Percentiles rank a stretch among this genome's conserved stretches.
phyloP scores from a whole-genome alignment of 2,329 filamentous ascomycete species.

The Aspergillus spinulosporus region DNA sequence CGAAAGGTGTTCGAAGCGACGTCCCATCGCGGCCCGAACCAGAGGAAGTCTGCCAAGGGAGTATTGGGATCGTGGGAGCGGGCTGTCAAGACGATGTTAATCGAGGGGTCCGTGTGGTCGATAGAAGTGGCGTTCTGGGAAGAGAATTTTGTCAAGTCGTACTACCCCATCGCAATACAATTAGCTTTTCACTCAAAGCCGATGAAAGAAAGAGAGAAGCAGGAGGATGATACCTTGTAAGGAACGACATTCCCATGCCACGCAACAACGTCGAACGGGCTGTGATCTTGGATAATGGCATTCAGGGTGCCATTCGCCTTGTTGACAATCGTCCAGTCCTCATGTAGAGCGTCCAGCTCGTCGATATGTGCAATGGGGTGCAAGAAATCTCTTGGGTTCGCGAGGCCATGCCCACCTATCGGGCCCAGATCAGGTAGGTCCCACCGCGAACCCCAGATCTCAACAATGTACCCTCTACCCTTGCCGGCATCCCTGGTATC shows the following conservation, averaged over 20 bases:
- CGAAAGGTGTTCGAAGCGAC: slow-evolving; percentile 70
- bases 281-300: slow-evolving; percentile 58
- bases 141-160: slow-evolving; percentile 59
- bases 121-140: slow-evolving; percentile 58
- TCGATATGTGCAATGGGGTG: slow-evolving; percentile 59
- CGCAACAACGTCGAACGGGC: slow-evolving; percentile 66
- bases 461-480: slow-evolving; percentile 62
- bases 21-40: slow-evolving; percentile 71
- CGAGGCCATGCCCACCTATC: slow-evolving; percentile 63
- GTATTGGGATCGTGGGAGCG: slow-evolving; percentile 56
- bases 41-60: slow-evolving; percentile 67
- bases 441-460: slow-evolving; percentile 63
- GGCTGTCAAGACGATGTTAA: slow-evolving; percentile 60
- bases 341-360: slow-evolving; percentile 47
- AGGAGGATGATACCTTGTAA: slow-evolving; percentile 45
- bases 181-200: neutral
- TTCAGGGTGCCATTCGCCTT: slow-evolving; percentile 62
- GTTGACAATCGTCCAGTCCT: slow-evolving; percentile 55
- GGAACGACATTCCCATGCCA: slow-evolving; percentile 67
- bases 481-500: slow-evolving; percentile 26
- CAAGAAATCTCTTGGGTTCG: slow-evolving; percentile 65
- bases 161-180: slow-evolving; percentile 27
- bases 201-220: neutral
- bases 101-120: slow-evolving; percentile 67
- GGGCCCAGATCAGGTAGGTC: slow-evolving; percentile 64